These are phyloP conservation scores for Boletellus emodensis DNA, from an alignment of 768 basidiomycete species.

Conservation along the genomic window DNA sequence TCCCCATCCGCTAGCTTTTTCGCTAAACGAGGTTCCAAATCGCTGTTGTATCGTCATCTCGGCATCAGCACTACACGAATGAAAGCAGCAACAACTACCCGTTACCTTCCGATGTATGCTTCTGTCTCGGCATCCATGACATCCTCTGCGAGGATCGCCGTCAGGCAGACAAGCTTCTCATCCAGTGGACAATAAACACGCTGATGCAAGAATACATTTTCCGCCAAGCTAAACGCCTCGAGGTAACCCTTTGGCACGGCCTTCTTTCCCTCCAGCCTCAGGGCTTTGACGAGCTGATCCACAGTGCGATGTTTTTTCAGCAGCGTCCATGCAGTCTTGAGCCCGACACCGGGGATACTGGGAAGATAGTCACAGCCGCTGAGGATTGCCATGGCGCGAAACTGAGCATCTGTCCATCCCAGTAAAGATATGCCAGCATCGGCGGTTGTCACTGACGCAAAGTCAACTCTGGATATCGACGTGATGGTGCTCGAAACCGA, in stretches of 20 bases:
- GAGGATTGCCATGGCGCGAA: conserved; percentile 89
- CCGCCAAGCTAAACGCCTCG: conserved; percentile 72
- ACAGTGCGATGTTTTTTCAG: conserved; percentile 82
- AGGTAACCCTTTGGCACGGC: conserved; percentile 74
- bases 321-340: conserved; percentile 87
- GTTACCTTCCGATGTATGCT: conserved; percentile 66
- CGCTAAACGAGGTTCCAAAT: conserved; percentile 61
- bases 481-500: conserved; percentile 56
- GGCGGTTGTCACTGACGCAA: conserved; percentile 51
- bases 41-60: conserved; percentile 40
- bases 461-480: conserved; percentile 63
- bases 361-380: conserved; percentile 92
- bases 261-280: conserved; percentile 83
- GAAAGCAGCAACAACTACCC: neutral
- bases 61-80: conserved; percentile 2
- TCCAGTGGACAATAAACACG: conserved; percentile 79
- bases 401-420: conserved; percentile 88
- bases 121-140: conserved; percentile 59
- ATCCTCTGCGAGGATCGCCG: conserved; percentile 49
- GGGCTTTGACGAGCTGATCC: conserved; percentile 72
- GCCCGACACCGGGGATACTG: conserved; percentile 85
- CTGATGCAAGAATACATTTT: conserved; percentile 91
- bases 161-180: conserved; percentile 67
- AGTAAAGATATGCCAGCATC: conserved; percentile 67
- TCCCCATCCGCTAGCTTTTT: conserved; percentile 65